Base-by-base conservation (phyloP, 2,329 filamentous ascomycete species). In the Fusarium sp. region DNA sequence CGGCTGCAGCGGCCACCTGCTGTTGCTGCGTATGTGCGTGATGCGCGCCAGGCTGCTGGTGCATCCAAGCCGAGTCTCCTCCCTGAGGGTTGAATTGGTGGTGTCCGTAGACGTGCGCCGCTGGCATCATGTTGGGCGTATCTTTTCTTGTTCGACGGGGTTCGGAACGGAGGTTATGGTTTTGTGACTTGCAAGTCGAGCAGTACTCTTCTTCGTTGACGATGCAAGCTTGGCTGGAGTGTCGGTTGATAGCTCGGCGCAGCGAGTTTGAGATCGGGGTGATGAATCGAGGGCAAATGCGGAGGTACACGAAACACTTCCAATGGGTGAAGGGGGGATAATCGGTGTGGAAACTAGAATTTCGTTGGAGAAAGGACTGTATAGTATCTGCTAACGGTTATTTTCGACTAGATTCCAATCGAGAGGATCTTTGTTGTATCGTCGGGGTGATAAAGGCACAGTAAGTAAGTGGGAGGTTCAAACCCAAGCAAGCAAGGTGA, bases 51-150 rank as follows among this genome's bases (percentile, higher is more conserved):
- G 87, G 85, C 81, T 91, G 90, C 80, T 90, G 89, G 76, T 92
- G 90, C 87, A 92, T 89, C 91, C 91, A 93, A 79, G 89, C 84
- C 74, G 89, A 87, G 68, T 91, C 90, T 53, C 85, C 76, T 58
- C 76, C 84, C 80, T 92, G 90, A 57, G 87, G 88, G 75, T 88
- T 88, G 79, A 91, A 91, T 77, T 91, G 90, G 78, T 91, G 90
- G 79, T 93, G 91, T 72, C 89, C 90, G 82, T 92, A 92, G 79
- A 91, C 86, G 82, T 90, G 90, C 77, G 88, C 85, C 79, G 88
- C 87, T 69, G 87, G 88, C 85, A 91, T 89, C 90, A 92, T 92
- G 76, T 82, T 86, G 79, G 77, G 77, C 72, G 66, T 70, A 63
- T 55, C 66, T 72, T 67, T 69, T 75, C 64, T 71, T 56, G 45